phyloP scores from a whole-genome alignment of 768 basidiomycete genomes.

The Lentinula lateritia region DNA sequence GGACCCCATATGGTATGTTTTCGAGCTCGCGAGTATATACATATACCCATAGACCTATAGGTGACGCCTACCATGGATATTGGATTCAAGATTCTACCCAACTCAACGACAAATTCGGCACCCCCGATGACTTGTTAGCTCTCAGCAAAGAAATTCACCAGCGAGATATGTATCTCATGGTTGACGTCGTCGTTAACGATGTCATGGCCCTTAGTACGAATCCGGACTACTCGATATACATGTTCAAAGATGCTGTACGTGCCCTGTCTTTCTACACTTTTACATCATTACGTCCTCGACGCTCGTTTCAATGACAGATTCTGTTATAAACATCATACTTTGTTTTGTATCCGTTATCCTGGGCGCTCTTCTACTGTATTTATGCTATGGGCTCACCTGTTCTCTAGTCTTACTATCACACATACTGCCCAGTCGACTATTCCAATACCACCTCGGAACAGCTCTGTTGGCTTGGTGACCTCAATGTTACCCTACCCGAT shows the following conservation, averaged over 20 bases:
- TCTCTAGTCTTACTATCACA: conserved; percentile 61
- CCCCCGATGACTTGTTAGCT: conserved; percentile 56
- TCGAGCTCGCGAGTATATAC: background rate
- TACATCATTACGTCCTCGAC: background rate
- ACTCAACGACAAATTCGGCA: conserved; percentile 62
- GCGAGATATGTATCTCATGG: conserved; percentile 82
- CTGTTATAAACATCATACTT: no score
- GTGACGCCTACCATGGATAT: conserved; percentile 84
- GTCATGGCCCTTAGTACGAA: conserved; percentile 66
- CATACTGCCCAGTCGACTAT: conserved; percentile 73
- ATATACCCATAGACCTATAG: conserved; percentile 16
- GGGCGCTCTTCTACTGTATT: background rate
- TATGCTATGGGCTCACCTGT: background rate
- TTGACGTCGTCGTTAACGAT: conserved; percentile 82
- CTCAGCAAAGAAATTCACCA: conserved; percentile 59
- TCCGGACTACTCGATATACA: conserved; percentile 60
- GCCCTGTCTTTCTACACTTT: background rate
- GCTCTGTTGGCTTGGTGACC: conserved; percentile 81
- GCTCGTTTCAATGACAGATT: no score
- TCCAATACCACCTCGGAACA: conserved; percentile 65
- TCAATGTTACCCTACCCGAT: conserved; percentile 68
- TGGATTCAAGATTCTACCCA: conserved; percentile 65
- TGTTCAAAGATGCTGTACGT: conserved; percentile 60
- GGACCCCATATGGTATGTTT: conserved; percentile 44
- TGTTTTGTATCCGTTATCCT: background rate